Evolutionary conservation across 331 rosid species (phyloP), one percentile per base, ranked within the genome.

Genomic region (Pyrus hybrid): DNA sequence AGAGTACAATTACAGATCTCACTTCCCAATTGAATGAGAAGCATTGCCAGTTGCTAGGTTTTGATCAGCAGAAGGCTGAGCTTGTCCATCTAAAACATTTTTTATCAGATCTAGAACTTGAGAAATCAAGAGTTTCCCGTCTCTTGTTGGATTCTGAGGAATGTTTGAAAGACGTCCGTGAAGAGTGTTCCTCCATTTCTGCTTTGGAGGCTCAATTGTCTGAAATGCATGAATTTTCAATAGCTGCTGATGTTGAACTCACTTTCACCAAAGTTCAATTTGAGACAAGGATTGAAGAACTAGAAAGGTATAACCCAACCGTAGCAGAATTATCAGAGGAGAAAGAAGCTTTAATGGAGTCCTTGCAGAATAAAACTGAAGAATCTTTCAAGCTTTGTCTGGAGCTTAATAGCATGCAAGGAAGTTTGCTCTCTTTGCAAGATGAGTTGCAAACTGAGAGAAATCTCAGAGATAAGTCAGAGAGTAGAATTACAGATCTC

Each of bases 391-490:
- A 77, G 78, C 86, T 92, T 72, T 77, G 80, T 81, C 71, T 84
- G 58, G 97, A 94, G 83, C 69, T 87, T 75, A 37, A 67, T 80
- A 64, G 65, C 65, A 80, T 85, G 82, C 81, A 89, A 80, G 85
- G 75, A 72, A 74, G 72, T 83, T 76, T 85, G 75, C 71, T 57
- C 63, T 83, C 87, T 68, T 78, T 87, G 79, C 75, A 75, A 18
- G 83, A 81, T 29, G 90, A 90, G 70, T 85, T 90, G 85, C 80
- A 75, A 33, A 63, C 60, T 78, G 97, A 92, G 85, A 88, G 86
- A 81, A 63, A 72, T 62, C 63, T 71, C 37, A 86, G n/a, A n/a
- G n/a, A n/a, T n/a, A n/a, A n/a, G n/a, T n/a, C n/a, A n/a, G n/a
- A n/a, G n/a, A n/a, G n/a, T n/a, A n/a, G n/a, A n/a, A n/a, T n/a